Evolutionary conservation across 2,329 filamentous ascomycete species (phyloP).

Genomic region (Diplodia intermedia): DNA sequence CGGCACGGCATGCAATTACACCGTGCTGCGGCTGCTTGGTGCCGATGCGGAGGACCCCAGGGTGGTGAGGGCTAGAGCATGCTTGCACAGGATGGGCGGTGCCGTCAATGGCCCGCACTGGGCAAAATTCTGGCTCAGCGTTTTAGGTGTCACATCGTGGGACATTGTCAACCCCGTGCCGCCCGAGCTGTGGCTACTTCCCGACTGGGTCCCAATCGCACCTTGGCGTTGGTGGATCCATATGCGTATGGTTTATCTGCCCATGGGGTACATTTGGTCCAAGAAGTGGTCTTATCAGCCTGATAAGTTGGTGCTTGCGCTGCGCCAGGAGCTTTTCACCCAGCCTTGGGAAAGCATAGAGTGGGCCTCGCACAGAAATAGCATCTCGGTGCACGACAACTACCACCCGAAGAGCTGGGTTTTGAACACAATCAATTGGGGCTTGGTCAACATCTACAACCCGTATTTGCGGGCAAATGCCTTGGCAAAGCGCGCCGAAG

Average conservation of each 20-base stretch:
- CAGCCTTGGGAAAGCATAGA: slow-evolving; percentile 79
- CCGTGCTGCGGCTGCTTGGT: slow-evolving; percentile 78
- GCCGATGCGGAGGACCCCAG: slow-evolving; percentile 81
- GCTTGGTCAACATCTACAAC: slow-evolving; percentile 79
- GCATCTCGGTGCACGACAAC: slow-evolving; percentile 80
- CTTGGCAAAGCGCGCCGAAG: slow-evolving; percentile 75
- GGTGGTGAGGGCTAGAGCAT: slow-evolving; percentile 83
- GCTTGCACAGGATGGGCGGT: slow-evolving; percentile 84
- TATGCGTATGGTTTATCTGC: slow-evolving; percentile 93
- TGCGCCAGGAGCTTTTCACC: slow-evolving; percentile 83
- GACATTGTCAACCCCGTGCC: slow-evolving; percentile 94
- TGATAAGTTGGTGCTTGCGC: slow-evolving; percentile 72
- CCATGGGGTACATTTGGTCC: slow-evolving; percentile 90
- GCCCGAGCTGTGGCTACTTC: slow-evolving; percentile 89
- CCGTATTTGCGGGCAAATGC: slow-evolving; percentile 74
- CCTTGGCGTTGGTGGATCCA: slow-evolving; percentile 99
- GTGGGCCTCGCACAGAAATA: slow-evolving; percentile 80
- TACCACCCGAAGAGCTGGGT: slow-evolving; percentile 92
- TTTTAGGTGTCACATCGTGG: slow-evolving; percentile 84
- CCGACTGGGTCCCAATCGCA: slow-evolving; percentile 87
- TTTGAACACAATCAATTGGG: slow-evolving; percentile 78
- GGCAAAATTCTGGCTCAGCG: slow-evolving; percentile 94
- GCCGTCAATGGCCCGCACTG: slow-evolving; percentile 87
- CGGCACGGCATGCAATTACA: slow-evolving; percentile 89
- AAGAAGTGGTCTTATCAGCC: slow-evolving; percentile 79